A percentile compares a stretch with the other conserved stretches of the same genome.
phyloP scores from a whole-genome alignment of 2,329 filamentous ascomycete genomes.

The Aspergillus brunneoviolaceus region DNA sequence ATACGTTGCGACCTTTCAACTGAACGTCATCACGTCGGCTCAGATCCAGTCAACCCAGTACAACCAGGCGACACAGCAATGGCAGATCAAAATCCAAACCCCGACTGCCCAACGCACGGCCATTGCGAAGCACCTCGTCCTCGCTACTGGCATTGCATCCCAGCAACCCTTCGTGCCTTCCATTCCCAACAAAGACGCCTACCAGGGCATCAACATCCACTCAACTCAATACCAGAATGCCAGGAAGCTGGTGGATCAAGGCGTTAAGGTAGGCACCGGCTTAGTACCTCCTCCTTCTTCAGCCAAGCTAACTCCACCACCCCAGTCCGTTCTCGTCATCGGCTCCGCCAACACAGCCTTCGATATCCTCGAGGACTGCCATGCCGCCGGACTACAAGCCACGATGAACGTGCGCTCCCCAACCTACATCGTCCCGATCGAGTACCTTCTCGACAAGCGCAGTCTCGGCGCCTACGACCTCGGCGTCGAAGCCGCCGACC shows the following conservation, averaged over 20 bases:
- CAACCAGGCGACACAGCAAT: slow-evolving; percentile 20
- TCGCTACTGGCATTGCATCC: slow-evolving; percentile 20
- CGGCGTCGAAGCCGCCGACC: slow-evolving; percentile 13
- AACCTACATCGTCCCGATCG: slow-evolving; percentile 33
- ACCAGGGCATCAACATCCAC: slow-evolving; percentile 17
- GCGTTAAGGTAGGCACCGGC: slow-evolving; percentile 10
- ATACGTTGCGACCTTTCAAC: slow-evolving; percentile 31
- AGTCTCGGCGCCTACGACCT: slow-evolving; percentile 29
- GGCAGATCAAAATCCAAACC: slow-evolving; percentile 27
- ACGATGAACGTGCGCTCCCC: slow-evolving; percentile 48
- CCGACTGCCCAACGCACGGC: slow-evolving; percentile 12
- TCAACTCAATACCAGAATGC: slow-evolving; percentile 16
- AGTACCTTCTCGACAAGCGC: slow-evolving; percentile 22
- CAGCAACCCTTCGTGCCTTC: slow-evolving; percentile 17
- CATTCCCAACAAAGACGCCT: slow-evolving; percentile 13
- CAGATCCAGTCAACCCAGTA: slow-evolving; percentile 28
- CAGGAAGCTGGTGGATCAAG: slow-evolving; percentile 10
- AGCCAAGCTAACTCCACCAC: background rate
- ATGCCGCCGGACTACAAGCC: slow-evolving; percentile 40
- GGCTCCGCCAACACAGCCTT: slow-evolving; percentile 51
- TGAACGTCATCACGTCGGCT: slow-evolving; percentile 34
- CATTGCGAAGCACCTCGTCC: slow-evolving; percentile 18
- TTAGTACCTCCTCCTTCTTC: background rate
- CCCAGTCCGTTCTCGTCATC: slow-evolving; percentile 44
- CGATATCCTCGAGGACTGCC: slow-evolving; percentile 50